phyloP scores from a whole-genome alignment of 345 rosid species.

The Erucastrum elatum region DNA sequence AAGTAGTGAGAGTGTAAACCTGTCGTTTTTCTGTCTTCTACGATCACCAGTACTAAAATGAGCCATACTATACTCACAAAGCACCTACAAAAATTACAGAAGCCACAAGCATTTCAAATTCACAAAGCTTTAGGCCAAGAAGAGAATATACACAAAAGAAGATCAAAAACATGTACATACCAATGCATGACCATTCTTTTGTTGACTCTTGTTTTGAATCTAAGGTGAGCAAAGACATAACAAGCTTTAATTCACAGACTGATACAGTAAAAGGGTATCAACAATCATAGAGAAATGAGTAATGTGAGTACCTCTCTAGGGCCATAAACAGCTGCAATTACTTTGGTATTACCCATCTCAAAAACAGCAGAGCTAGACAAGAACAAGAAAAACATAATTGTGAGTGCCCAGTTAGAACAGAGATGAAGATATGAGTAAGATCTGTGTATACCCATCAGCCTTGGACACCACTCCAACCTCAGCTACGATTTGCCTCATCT shows the following conservation, averaged over 20 bases:
- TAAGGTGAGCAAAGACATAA: slow-evolving; percentile 23
- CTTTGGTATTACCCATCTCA: slow-evolving; percentile 97
- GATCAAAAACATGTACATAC: slow-evolving; percentile 38
- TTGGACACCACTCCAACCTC: slow-evolving; percentile 72
- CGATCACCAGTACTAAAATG: slow-evolving; percentile 37
- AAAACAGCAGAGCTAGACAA: slow-evolving; percentile 73
- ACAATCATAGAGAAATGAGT: not conserved
- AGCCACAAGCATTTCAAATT: not conserved
- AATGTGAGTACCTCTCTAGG: slow-evolving; percentile 72
- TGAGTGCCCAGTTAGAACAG: not conserved
- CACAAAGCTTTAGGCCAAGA: not conserved
- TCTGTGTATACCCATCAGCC: slow-evolving; percentile 67
- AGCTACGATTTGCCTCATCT: slow-evolving; percentile 95
- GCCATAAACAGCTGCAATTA: slow-evolving; percentile 93
- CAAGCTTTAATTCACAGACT: not conserved
- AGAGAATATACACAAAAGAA: not conserved
- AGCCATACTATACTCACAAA: slow-evolving; percentile 3
- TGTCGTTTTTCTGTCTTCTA: slow-evolving; percentile 84
- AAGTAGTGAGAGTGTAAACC: slow-evolving; percentile 39
- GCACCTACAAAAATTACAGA: not conserved
- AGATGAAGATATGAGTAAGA: not conserved
- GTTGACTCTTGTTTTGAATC: slow-evolving; percentile 84
- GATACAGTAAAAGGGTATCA: not conserved
- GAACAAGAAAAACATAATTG: not conserved
- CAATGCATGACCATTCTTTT: slow-evolving; percentile 68